Percentiles rank a stretch among this genome's conserved stretches.
These are phyloP conservation scores for Collybia sordida DNA, from an alignment of 768 basidiomycete genomes.

Conservation along the genomic window DNA sequence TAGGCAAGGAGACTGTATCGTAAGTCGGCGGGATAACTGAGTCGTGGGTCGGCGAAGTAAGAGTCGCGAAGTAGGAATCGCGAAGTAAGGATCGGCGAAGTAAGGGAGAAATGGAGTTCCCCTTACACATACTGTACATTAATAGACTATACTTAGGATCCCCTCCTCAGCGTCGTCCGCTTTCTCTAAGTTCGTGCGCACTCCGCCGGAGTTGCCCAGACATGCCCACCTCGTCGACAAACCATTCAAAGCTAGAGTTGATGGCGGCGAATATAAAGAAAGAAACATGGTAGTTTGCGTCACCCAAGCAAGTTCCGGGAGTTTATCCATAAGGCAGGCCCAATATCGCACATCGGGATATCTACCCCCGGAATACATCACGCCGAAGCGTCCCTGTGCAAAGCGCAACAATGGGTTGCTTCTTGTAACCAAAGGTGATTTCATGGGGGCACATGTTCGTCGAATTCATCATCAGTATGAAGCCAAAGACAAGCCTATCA, in stretches of 20 bases:
- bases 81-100: too few species aligned
- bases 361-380: background rate
- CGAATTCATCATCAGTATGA: background rate
- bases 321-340: background rate
- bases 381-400: background rate
- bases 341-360: background rate
- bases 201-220: too few species aligned
- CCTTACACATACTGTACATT: too few species aligned
- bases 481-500: background rate
- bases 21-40: too few species aligned
- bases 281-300: background rate
- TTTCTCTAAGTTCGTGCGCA: too few species aligned
- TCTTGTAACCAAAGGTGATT: background rate
- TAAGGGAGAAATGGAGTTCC: too few species aligned
- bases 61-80: too few species aligned
- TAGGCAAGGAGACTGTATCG: too few species aligned
- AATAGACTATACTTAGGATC: too few species aligned
- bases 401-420: background rate
- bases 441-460: too few species aligned
- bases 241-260: background rate
- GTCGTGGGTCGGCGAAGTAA: too few species aligned
- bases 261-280: background rate
- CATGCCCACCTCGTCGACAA: background rate
- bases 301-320: background rate
- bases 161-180: too few species aligned